phyloP scores from a whole-genome alignment of 768 basidiomycete species.

The Leccinum fibrillosum region DNA sequence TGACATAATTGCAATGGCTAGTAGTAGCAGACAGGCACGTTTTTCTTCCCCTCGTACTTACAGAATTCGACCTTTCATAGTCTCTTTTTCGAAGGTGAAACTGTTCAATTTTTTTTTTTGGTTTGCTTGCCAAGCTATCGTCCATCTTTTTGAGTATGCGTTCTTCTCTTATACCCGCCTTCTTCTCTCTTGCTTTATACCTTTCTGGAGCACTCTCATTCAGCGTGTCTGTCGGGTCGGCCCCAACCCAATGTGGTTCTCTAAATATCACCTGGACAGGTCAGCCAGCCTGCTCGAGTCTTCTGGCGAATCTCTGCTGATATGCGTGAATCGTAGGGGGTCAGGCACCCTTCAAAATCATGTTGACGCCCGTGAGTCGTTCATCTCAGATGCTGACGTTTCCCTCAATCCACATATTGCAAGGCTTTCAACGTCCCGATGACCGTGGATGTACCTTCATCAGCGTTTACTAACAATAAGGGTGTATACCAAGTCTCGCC shows the following conservation, averaged over 20 bases:
- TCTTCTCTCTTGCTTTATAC: conserved; percentile 23
- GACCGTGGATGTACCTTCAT: conserved; percentile 52
- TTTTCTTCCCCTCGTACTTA: not conserved
- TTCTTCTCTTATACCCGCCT: conserved; percentile 22
- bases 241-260: conserved; percentile 58
- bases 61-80: conserved; percentile 8
- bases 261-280: conserved; percentile 64
- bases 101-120: conserved; percentile 4
- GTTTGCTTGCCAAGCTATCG: conserved; percentile 7
- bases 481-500: conserved; percentile 48
- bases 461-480: conserved; percentile 50
- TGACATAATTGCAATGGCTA: conserved; percentile 16
- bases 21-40: not conserved
- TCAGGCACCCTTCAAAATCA: conserved; percentile 46
- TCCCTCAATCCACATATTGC: conserved; percentile 6
- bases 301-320: not conserved
- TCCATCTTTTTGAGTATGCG: conserved; percentile 25
- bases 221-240: conserved; percentile 48
- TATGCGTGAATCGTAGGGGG: conserved; percentile 43
- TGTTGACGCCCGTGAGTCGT: conserved; percentile 49
- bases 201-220: conserved; percentile 28
- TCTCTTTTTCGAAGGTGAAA: conserved; percentile 7
- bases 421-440: conserved; percentile 54
- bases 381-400: not conserved
- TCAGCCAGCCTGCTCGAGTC: conserved; percentile 27